Base-by-base conservation (phyloP, 1,284 basidiomycete species). In the Pholiota adiposa region DNA sequence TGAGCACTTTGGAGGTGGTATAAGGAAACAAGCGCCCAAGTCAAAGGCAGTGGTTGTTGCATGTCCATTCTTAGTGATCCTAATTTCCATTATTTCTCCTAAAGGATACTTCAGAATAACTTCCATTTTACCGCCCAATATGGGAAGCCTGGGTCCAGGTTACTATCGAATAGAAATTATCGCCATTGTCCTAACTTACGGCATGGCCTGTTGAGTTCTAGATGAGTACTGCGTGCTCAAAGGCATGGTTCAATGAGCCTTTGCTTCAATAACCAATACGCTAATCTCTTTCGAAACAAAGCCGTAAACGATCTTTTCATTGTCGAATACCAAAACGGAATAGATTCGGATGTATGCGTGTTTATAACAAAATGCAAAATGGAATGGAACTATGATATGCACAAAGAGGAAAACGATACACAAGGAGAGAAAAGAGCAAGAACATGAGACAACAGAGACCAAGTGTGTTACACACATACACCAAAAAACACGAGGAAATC, bases 11-110 rank as follows among this genome's bases (percentile, higher is more conserved):
- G 27, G 36, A 49, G 21, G 46, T 51, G 51, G 40, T 50, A 60
- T 57, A 60, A 62, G 60, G 60, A 58, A 64, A 62, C 60, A 64
- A 58, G 60, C 63, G 63, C 63, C 63, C 63, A 55, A 51, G 53
- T 41, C 9, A 60, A 27, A 44, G 63, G 60, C 19, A 46, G 3
- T 48, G 5, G 40, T 46, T 23, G 25, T 25, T 46, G 29, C 18
- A 52, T 25, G 36, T 41, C 46, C 50, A 57, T 59, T 52, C 58
- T 50, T 31, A 14, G 33, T 33, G 21, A 50, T 46, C 23, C 14
- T 5, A 50, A 33, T 34, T 31, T 48, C 7, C 2, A 21, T 23
- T 19, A 21, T 1, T 19, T 50, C 11, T 12, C 16, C 16, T 14
- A 11, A 7, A 4, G 31, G n/a, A 33, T 19, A 50, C 29, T 31